Conservation (phyloP, 805 yeast species). For the Lachancea sp. region DNA sequence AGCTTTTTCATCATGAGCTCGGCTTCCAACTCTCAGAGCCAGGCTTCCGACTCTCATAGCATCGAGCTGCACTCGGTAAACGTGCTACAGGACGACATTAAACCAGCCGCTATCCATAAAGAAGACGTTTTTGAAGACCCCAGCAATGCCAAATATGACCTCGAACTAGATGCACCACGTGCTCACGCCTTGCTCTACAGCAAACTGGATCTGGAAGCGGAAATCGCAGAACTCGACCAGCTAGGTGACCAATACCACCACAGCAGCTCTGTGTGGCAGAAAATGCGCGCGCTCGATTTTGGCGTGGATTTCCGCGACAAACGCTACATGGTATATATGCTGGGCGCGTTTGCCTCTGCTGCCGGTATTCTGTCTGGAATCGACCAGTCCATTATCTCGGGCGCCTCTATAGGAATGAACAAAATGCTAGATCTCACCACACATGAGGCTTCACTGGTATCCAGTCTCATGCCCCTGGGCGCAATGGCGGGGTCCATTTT, state of each 20-base stretch:
- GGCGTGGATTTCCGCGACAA: conserved; percentile 38
- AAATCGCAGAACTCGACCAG: conserved; percentile 34
- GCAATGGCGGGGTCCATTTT: conserved; percentile 58
- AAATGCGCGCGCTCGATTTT: conserved; percentile 34
- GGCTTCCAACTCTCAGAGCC: neutral
- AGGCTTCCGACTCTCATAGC: neutral
- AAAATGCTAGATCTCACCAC: conserved; percentile 36
- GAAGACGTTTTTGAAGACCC: conserved; percentile 9
- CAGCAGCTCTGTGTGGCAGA: conserved; percentile 35
- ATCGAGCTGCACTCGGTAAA: conserved; percentile 1
- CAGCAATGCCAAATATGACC: conserved; percentile 4
- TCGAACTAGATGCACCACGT: conserved; percentile 3
- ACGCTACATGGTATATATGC: conserved; percentile 40
- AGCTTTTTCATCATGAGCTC: no score
- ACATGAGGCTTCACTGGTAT: conserved; percentile 46
- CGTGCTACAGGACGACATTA: conserved; percentile 5
- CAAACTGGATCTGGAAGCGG: conserved; percentile 34
- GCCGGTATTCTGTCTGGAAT: conserved; percentile 63
- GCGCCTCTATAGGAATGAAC: conserved; percentile 51
- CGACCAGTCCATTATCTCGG: conserved; percentile 62
- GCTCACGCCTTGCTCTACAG: conserved; percentile 4
- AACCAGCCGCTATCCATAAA: conserved; percentile 2
- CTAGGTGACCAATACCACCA: conserved; percentile 21
- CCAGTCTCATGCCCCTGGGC: conserved; percentile 62
- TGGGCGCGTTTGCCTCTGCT: conserved; percentile 53